These are phyloP conservation scores for Phytopythium sindhum DNA, from an alignment of 352 stramenopile genomes.

Conservation along the genomic window DNA sequence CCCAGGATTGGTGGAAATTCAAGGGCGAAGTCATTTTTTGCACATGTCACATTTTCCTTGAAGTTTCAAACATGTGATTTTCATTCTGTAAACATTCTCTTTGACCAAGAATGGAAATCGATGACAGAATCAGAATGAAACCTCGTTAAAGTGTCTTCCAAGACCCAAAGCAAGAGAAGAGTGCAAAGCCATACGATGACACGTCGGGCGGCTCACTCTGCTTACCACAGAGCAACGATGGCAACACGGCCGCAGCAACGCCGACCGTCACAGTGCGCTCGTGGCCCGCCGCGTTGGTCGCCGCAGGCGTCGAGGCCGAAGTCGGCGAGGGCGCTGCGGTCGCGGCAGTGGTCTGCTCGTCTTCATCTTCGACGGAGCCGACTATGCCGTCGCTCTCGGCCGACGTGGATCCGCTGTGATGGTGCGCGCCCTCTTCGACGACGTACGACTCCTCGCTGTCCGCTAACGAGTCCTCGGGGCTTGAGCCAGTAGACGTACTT, in stretches of 20 bases:
- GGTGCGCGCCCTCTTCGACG: neutral
- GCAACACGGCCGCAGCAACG: neutral
- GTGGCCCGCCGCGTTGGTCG: neutral
- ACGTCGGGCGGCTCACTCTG: neutral
- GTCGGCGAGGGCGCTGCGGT: neutral
- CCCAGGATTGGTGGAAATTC: no score
- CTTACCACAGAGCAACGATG: neutral
- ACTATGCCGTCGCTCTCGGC: neutral
- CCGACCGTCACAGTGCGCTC: neutral
- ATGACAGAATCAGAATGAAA: no score
- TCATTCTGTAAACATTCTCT: no score
- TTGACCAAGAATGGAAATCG: no score
- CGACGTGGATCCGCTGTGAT: neutral
- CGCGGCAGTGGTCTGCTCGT: neutral
- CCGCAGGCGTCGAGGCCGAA: neutral
- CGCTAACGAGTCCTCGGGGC: neutral
- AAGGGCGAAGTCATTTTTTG: no score
- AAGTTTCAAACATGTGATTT: no score
- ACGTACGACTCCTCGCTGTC: neutral
- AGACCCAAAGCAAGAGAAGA: neutral
- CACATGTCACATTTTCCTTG: no score
- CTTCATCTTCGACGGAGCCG: neutral
- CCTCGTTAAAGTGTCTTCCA: no score
- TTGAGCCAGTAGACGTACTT: neutral
- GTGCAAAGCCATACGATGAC: neutral